Percentiles rank a stretch among this genome's conserved stretches.
These are phyloP conservation scores for Pterulicium gracile DNA, from an alignment of 1,284 basidiomycete species.

Conservation along the genomic window DNA sequence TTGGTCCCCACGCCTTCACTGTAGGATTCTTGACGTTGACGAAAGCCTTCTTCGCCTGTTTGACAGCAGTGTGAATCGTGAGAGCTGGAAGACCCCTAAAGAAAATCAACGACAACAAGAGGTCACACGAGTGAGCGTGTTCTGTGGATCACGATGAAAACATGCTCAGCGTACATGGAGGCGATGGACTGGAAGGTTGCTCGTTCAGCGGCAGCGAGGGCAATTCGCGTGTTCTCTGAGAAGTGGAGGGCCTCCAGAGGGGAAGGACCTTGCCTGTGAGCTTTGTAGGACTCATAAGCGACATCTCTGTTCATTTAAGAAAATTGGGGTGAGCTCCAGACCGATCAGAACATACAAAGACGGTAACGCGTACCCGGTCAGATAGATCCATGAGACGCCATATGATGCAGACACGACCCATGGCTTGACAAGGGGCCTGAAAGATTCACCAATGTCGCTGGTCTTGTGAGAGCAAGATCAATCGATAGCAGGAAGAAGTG, in stretches of 20 bases:
- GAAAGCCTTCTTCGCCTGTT: slow-evolving; percentile 70
- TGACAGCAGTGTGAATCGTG: slow-evolving; percentile 81
- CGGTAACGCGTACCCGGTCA: slow-evolving; percentile 34
- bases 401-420: slow-evolving; percentile 76
- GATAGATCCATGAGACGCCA: slow-evolving; percentile 79
- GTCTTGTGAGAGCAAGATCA: slow-evolving; percentile 37
- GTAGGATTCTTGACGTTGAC: slow-evolving; percentile 50
- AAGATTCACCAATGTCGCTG: slow-evolving; percentile 88
- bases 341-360: slow-evolving; percentile 6
- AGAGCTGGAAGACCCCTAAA: slow-evolving; percentile 66
- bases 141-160: slow-evolving; percentile 5
- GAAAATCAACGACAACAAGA: slow-evolving; percentile 3
- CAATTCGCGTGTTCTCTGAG: slow-evolving; percentile 65
- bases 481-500: slow-evolving; percentile 11
- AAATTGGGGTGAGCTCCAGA: slow-evolving; percentile 12
- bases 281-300: slow-evolving; percentile 86
- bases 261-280: slow-evolving; percentile 62
- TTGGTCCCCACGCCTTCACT: slow-evolving; percentile 75
- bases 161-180: slow-evolving; percentile 53
- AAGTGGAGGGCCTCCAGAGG: slow-evolving; percentile 67
- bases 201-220: slow-evolving; percentile 64
- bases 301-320: slow-evolving; percentile 83
- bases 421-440: slow-evolving; percentile 79
- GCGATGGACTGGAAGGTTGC: slow-evolving; percentile 84
- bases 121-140: slow-evolving; percentile 4